Evolutionary conservation across 371 early-diverging fungal species (phyloP).

Genomic region (Lichtheimia ornata): DNA sequence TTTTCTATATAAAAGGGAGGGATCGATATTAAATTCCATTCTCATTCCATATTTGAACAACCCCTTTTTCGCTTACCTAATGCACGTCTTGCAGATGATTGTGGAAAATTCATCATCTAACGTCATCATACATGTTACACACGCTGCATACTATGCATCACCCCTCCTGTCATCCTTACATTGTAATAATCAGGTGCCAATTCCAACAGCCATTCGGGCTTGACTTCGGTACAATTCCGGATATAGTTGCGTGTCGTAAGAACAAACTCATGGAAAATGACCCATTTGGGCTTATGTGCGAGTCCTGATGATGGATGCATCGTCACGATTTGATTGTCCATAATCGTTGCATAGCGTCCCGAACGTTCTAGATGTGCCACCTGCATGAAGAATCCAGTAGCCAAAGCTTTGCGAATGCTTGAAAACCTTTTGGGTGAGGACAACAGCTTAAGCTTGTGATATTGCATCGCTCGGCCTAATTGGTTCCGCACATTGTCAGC

Average conservation of each 20-base stretch:
- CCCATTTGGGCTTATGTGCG: conserved; percentile 94
- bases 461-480: conserved; percentile 82
- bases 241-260: conserved; percentile 93
- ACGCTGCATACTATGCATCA: neutral
- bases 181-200: conserved; percentile 80
- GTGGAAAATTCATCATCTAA: conserved; percentile 84
- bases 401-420: conserved; percentile 82
- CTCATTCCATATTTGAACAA: no score
- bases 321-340: conserved; percentile 95
- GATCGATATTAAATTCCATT: no score
- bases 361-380: conserved; percentile 89
- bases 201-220: conserved; percentile 91
- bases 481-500: conserved; percentile 93
- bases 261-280: conserved; percentile 97
- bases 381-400: conserved; percentile 97
- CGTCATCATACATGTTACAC: conserved; percentile 36
- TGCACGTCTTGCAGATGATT: conserved; percentile 87
- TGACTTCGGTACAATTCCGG: conserved; percentile 88
- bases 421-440: conserved; percentile 74
- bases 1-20: neutral
- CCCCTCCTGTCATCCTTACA: neutral
- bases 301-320: conserved; percentile 93
- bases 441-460: conserved; percentile 67
- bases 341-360: conserved; percentile 90
- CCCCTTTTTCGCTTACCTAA: conserved; percentile 6